Conservation (phyloP, 1,284 basidiomycete species). For the Microbotryum lychnidis-dioicae region DNA sequence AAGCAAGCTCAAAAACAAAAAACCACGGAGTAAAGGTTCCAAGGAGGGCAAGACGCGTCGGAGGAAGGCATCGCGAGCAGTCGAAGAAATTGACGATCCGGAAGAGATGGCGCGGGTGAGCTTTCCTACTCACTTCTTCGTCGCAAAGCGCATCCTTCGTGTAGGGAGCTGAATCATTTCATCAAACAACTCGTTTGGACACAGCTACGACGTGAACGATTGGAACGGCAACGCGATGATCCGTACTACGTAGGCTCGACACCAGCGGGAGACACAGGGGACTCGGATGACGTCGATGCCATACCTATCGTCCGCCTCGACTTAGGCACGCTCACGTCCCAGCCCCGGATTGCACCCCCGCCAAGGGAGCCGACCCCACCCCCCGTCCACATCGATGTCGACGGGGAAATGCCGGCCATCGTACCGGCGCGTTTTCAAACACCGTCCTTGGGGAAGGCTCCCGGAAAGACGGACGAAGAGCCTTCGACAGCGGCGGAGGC, state of each 20-base stretch:
- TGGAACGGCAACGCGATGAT: constrained; percentile 42
- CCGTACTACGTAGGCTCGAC: constrained; percentile 75
- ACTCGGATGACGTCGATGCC: constrained; percentile 23
- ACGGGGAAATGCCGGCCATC: constrained; percentile 76
- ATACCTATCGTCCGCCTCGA: constrained; percentile 31
- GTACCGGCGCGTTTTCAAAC: constrained; percentile 32
- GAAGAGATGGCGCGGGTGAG: constrained; percentile 26
- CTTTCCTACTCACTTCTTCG: not conserved
- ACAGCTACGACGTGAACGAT: constrained; percentile 46
- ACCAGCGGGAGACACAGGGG: constrained; percentile 26
- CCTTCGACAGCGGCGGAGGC: constrained; percentile 25
- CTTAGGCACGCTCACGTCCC: constrained; percentile 49
- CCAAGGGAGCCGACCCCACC: constrained; percentile 33
- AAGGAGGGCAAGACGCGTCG: constrained; percentile 36
- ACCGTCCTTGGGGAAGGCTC: constrained; percentile 24
- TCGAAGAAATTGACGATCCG: constrained; percentile 38
- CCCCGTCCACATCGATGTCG: constrained; percentile 59
- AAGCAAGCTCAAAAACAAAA: constrained; percentile 36
- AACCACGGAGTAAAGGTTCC: constrained; percentile 32
- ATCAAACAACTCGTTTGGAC: constrained; percentile 44
- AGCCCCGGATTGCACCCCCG: constrained; percentile 22
- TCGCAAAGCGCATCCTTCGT: not conserved
- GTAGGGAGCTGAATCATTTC: constrained; percentile 36
- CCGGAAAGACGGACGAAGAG: constrained; percentile 39
- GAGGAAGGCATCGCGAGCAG: constrained; percentile 50